These are phyloP conservation scores for Nemania diffusa DNA, from an alignment of 2,329 filamentous ascomycete species.

Conservation along the genomic window DNA sequence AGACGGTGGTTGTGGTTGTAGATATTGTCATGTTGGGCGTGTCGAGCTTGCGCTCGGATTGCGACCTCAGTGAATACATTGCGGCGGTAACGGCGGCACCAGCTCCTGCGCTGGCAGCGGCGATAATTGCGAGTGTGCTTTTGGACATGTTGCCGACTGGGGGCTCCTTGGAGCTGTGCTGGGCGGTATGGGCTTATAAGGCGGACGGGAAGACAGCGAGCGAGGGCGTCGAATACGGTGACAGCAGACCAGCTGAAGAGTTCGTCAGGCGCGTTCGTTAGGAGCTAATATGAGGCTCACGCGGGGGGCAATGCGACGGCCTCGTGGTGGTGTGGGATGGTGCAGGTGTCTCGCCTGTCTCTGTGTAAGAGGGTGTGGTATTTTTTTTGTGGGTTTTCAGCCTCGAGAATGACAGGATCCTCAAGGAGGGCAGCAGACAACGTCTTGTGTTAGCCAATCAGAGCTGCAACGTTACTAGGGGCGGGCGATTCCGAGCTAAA, in stretches of 20 bases:
- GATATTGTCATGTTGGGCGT: conserved; percentile 53
- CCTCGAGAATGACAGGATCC: conserved; percentile 34
- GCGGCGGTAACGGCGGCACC: conserved; percentile 79
- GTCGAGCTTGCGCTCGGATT: conserved; percentile 50
- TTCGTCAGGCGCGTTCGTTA: conserved; percentile 42
- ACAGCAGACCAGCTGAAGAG: conserved; percentile 32
- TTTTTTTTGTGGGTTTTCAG: conserved; percentile 37
- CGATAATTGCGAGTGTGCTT: conserved; percentile 78
- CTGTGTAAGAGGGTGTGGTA: conserved; percentile 1
- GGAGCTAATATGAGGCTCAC: conserved; percentile 46
- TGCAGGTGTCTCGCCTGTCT: conserved; percentile 33
- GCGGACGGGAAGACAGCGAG: conserved; percentile 4
- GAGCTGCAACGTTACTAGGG: not conserved
- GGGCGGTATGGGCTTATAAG: conserved; percentile 40
- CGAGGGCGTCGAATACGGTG: conserved; percentile 14
- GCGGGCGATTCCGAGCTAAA: conserved; percentile 22
- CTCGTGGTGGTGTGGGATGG: conserved; percentile 47
- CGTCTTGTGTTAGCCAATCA: conserved; percentile 21
- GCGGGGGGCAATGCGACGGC: conserved; percentile 39
- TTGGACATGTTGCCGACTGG: conserved; percentile 73
- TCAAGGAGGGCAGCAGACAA: not conserved
- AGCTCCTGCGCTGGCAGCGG: conserved; percentile 78
- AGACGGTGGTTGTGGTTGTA: conserved; percentile 48
- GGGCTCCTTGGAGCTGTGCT: conserved; percentile 34
- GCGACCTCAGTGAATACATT: conserved; percentile 68